phyloP scores from a whole-genome alignment of 495 filamentous ascomycete species.

The Neurospora tetraspora region DNA sequence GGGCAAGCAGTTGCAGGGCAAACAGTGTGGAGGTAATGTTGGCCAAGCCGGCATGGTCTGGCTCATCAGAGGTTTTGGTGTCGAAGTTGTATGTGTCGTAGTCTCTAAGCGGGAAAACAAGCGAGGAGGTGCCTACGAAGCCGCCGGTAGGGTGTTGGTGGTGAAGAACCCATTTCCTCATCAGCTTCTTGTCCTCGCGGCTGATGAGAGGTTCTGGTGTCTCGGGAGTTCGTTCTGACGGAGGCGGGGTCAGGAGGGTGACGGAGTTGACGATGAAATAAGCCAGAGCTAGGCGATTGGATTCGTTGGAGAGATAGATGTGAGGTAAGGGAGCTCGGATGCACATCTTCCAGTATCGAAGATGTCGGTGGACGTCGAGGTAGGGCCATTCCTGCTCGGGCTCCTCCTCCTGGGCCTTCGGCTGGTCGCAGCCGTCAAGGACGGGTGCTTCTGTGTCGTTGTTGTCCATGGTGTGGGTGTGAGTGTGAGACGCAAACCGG shows the following conservation, averaged over 20 bases:
- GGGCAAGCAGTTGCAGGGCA: conserved; percentile 61
- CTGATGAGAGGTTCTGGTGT: conserved; percentile 22
- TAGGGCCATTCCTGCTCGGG: conserved; percentile 18
- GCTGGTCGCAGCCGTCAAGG: neutral
- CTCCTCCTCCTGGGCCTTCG: neutral
- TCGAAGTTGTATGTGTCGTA: conserved; percentile 25
- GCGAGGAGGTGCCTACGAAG: conserved; percentile 66
- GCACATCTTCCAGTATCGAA: conserved; percentile 89
- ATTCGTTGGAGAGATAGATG: conserved; percentile 76
- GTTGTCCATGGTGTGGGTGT: neutral
- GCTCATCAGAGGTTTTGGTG: conserved; percentile 8
- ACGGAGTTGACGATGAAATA: conserved; percentile 60
- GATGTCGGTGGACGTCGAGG: conserved; percentile 63
- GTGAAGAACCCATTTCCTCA: conserved; percentile 47
- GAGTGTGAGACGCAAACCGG: neutral
- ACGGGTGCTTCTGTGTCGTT: neutral
- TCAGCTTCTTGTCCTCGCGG: conserved; percentile 18
- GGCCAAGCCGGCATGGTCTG: conserved; percentile 61
- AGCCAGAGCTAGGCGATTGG: conserved; percentile 77
- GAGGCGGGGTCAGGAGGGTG: conserved; percentile 30
- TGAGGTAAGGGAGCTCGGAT: conserved; percentile 71
- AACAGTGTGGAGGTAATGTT: conserved; percentile 83
- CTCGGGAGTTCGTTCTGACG: conserved; percentile 8
- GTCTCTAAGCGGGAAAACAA: conserved; percentile 25
- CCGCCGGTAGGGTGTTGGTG: conserved; percentile 71